These are phyloP conservation scores for Akanthomyces uredinophilus DNA, from an alignment of 2,329 filamentous ascomycete species.

Conservation along the genomic window DNA sequence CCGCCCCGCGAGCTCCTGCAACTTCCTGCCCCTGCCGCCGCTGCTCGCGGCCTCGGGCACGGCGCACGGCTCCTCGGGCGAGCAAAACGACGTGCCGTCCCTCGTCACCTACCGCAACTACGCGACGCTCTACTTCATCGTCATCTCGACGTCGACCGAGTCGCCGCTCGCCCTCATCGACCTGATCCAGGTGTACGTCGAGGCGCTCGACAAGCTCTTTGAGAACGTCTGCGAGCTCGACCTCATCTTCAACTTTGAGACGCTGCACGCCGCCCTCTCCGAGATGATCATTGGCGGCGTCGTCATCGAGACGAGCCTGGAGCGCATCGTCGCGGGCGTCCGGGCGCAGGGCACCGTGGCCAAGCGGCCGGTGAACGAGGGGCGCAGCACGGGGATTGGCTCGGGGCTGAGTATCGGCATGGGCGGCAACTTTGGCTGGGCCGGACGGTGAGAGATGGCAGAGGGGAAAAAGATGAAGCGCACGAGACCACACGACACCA, in stretches of 20 bases:
- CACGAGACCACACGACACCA: background rate
- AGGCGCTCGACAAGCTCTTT: slow-evolving; percentile 88
- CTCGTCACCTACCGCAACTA: slow-evolving; percentile 98
- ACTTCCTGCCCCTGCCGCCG: slow-evolving; percentile 81
- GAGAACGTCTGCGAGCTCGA: slow-evolving; percentile 98
- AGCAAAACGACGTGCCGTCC: slow-evolving; percentile 82
- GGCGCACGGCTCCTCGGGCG: slow-evolving; percentile 58
- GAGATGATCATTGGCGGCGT: slow-evolving; percentile 97
- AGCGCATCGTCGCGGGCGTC: slow-evolving; percentile 83
- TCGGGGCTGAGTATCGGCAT: slow-evolving; percentile 52
- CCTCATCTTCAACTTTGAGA: slow-evolving; percentile 98
- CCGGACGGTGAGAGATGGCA: slow-evolving; percentile 28
- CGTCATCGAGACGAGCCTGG: slow-evolving; percentile 85
- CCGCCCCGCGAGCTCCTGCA: slow-evolving; percentile 86
- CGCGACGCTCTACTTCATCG: slow-evolving; percentile 95
- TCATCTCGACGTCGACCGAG: slow-evolving; percentile 95
- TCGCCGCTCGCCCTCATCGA: slow-evolving; percentile 93
- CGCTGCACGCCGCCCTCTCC: slow-evolving; percentile 79
- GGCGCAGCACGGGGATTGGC: slow-evolving; percentile 41
- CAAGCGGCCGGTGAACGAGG: slow-evolving; percentile 73
- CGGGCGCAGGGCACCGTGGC: slow-evolving; percentile 70
- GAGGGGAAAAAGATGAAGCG: background rate
- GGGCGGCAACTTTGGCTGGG: slow-evolving; percentile 55
- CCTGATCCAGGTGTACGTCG: slow-evolving; percentile 96
- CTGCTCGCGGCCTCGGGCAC: slow-evolving; percentile 59